phyloP scores from a whole-genome alignment of 495 filamentous ascomycete species.

The Pyrenula massariospora region DNA sequence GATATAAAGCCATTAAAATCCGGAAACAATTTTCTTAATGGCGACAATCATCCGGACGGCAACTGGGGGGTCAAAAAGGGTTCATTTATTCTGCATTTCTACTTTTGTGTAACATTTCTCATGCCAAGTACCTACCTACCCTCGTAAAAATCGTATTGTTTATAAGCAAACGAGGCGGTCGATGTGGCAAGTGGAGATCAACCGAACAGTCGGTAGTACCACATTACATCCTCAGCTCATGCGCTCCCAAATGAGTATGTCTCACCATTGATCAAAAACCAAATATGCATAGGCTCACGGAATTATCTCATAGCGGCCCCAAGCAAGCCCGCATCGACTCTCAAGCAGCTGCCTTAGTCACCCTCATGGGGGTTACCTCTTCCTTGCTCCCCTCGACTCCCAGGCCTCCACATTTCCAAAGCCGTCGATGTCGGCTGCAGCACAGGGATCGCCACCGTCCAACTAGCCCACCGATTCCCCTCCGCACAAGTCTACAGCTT shows the following conservation, averaged over 20 bases:
- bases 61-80: too few relatives aligned
- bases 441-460: slow-evolving; percentile 7
- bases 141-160: too few relatives aligned
- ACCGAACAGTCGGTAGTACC: too few relatives aligned
- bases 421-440: slow-evolving; percentile 8
- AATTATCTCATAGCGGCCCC: slow-evolving; percentile 5
- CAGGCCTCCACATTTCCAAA: slow-evolving; percentile 1
- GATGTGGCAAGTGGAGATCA: too few relatives aligned
- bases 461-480: slow-evolving; percentile 4
- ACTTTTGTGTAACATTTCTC: too few relatives aligned
- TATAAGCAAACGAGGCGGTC: too few relatives aligned
- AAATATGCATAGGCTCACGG: neutral
- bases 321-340: slow-evolving; percentile 7
- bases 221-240: slow-evolving; percentile 6
- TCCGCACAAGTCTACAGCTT: slow-evolving; percentile 5
- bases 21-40: too few relatives aligned
- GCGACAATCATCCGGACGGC: too few relatives aligned
- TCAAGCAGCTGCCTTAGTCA: slow-evolving; percentile 5
- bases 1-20: too few relatives aligned
- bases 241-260: slow-evolving; percentile 9
- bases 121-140: too few relatives aligned
- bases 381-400: slow-evolving; percentile 1
- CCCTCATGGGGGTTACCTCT: slow-evolving; percentile 6
- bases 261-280: neutral
- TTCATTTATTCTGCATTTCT: too few relatives aligned